These are phyloP conservation scores for Cyberlindnera nakhonratchasimensis DNA, from an alignment of 805 yeast genomes.

Conservation along the genomic window DNA sequence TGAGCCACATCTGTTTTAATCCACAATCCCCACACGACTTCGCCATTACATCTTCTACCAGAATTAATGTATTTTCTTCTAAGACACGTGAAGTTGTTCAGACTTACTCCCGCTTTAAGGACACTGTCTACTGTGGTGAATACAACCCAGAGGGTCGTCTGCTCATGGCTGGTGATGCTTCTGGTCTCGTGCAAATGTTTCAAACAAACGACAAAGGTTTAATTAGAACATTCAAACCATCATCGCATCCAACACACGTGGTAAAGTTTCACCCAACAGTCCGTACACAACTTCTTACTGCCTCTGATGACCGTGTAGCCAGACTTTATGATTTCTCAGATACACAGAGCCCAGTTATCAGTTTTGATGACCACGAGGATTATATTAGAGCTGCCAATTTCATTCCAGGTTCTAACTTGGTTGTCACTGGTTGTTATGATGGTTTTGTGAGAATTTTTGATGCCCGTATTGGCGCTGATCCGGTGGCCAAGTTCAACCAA, in stretches of 20 bases:
- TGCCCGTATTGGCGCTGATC: constrained; percentile 54
- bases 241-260: constrained; percentile 86
- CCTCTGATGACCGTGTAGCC: constrained; percentile 86
- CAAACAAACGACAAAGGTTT: constrained; percentile 82
- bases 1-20: constrained; percentile 82
- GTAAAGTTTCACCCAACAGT: constrained; percentile 84
- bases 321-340: constrained; percentile 86
- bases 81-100: constrained; percentile 88
- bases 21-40: constrained; percentile 86
- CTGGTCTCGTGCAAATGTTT: constrained; percentile 87
- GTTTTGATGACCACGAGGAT: constrained; percentile 76
- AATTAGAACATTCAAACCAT: constrained; percentile 76
- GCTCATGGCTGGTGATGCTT: constrained; percentile 91
- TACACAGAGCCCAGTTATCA: constrained; percentile 65
- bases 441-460: constrained; percentile 83
- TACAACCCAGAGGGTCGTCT: constrained; percentile 89
- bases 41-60: constrained; percentile 87
- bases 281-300: constrained; percentile 74
- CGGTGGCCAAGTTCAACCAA: constrained; percentile 67
- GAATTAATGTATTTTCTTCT: constrained; percentile 91
- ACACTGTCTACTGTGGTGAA: constrained; percentile 88
- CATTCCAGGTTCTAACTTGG: constrained; percentile 72
- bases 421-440: constrained; percentile 95
- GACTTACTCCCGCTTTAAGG: constrained; percentile 85
- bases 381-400: constrained; percentile 81